Evolutionary conservation across 176 grass and related monocot genomes (phyloP), one percentile per base, ranked within the genome.

Genomic region (Guadua angustifolia): DNA sequence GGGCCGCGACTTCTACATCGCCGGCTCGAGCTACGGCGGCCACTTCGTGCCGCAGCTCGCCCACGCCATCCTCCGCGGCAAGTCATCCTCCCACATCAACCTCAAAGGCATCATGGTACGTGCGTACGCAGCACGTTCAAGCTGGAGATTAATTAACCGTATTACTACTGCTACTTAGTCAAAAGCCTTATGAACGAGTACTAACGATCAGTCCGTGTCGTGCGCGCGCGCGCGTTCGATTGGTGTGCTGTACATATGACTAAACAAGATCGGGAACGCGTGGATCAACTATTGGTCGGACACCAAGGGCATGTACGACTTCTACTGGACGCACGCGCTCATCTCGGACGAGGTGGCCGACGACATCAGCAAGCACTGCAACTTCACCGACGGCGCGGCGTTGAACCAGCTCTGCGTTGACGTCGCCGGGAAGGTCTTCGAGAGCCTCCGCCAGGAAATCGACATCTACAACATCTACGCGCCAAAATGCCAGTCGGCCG

Each of bases 381-480:
- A 98, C 82, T 95, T 98, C 88, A 90, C 75, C 5, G 44, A 12
- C 60, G 46, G 0, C 33, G 58, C 14, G 2, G 5, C 9, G 5
- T 5, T 36, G 1, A 36, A 16, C 66, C 0, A 47, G 36, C 74
- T 58, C 74, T 98, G 95, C 82, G 17, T 26, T 0, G 53, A 44
- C 9, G 90, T 87, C 0, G 17, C 17, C 5, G 4, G 15, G 4
- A 65, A 33, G 36, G 87, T 71, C 55, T 2, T 2, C 66, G 21
- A 13, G 0, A 59, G n/a, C 49, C 74, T 94, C 29, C 29, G 29
- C 12, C 15, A 2, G 2, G 59, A 66, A 79, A 39, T 98, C 71
- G 82, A 98, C 90, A 90, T 95, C 78, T 98, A 98, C 80, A 95
- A 98, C 90, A 98, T 98, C 67, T 98, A 98, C 82, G 90, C 88